Evolutionary conservation across 768 basidiomycete genomes (phyloP).

Genomic region (Calocybe indica): DNA sequence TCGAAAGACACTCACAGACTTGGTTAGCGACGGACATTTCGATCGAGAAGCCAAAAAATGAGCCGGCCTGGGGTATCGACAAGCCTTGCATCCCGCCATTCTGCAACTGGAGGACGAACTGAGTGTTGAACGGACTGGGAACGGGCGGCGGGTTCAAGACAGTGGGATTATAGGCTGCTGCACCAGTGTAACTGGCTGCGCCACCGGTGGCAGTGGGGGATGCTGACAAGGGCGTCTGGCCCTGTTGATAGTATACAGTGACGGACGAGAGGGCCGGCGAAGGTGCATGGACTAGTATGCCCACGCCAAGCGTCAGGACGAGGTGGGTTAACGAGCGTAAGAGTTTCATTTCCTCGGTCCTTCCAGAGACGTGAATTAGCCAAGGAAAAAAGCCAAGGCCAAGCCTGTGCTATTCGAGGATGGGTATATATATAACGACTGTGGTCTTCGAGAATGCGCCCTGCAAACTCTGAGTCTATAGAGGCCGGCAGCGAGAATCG

Average conservation of each 20-base stretch:
- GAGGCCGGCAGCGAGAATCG: no score
- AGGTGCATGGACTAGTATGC: conserved; percentile 1
- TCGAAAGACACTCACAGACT: conserved; percentile 34
- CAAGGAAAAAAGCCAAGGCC: no score
- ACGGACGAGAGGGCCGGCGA: conserved; percentile 15
- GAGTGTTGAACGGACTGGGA: conserved; percentile 36
- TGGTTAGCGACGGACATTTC: conserved; percentile 60
- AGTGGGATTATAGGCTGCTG: conserved; percentile 48
- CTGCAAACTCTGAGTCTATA: no score
- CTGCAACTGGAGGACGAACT: conserved; percentile 41
- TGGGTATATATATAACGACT: no score
- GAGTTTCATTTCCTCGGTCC: no score
- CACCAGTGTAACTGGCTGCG: conserved; percentile 38
- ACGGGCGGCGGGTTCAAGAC: conserved; percentile 44
- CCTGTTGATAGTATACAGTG: conserved; percentile 30
- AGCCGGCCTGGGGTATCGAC: conserved; percentile 31
- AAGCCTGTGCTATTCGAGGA: no score
- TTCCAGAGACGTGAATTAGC: no score
- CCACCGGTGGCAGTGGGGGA: conserved; percentile 23
- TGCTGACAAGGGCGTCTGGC: conserved; percentile 18
- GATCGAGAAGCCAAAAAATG: conserved; percentile 52
- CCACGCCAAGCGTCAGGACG: conserved; percentile 1
- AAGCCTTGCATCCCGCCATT: conserved; percentile 24
- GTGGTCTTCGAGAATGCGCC: no score
- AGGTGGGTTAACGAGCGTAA: no score